phyloP scores from a whole-genome alignment of 352 stramenopile genomes.

The Halophytophthora polymorphica region DNA sequence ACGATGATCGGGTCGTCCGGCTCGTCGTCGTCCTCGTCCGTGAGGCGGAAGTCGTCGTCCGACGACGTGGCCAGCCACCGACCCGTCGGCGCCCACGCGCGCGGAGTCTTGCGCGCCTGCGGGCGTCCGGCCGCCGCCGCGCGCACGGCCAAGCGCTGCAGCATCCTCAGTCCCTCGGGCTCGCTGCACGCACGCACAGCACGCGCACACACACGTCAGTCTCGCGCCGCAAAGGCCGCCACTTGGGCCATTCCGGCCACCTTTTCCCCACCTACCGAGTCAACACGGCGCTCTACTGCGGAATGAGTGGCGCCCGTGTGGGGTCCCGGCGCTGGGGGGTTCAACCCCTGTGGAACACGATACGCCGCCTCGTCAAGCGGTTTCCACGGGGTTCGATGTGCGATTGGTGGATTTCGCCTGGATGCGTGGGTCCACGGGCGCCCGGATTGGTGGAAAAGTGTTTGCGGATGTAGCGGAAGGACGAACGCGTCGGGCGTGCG shows the following conservation, averaged over 20 bases:
- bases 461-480: too few species aligned
- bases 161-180: slow-evolving; percentile 29
- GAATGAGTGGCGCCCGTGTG: too few species aligned
- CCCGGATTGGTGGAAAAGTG: too few species aligned
- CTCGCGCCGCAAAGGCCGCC: neutral
- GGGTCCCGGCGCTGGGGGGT: too few species aligned
- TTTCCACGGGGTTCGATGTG: too few species aligned
- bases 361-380: too few species aligned
- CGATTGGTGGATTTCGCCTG: too few species aligned
- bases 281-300: too few species aligned
- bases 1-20: slow-evolving; percentile 65
- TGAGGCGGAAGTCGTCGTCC: slow-evolving; percentile 47
- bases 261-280: neutral
- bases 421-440: too few species aligned
- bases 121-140: slow-evolving; percentile 26
- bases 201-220: neutral
- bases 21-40: slow-evolving; percentile 64
- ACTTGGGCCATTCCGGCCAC: neutral
- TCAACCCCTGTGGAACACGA: too few species aligned
- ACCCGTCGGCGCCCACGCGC: slow-evolving; percentile 23
- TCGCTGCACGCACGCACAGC: neutral
- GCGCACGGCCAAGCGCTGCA: slow-evolving; percentile 61
- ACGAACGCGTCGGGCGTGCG: too few species aligned
- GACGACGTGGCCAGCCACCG: slow-evolving; percentile 41
- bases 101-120: slow-evolving; percentile 15